Conservation (phyloP, 2,329 filamentous ascomycete species). For the Huntiella decipiens region DNA sequence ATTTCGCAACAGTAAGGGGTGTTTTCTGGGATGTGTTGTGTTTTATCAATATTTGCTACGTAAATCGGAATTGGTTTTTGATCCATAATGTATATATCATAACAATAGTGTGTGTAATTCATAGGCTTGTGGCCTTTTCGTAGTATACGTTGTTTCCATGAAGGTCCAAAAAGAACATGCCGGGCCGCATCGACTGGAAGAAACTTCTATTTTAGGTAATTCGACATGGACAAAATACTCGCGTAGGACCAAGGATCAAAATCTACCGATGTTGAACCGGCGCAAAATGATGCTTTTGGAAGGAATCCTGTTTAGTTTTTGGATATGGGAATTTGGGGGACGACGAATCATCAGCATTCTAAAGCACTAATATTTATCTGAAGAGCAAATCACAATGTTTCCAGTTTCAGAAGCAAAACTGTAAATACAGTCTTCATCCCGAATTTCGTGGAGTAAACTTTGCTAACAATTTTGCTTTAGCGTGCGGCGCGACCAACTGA, state of each 20-base stretch:
- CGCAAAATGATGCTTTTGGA: background rate
- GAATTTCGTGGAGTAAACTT: background rate
- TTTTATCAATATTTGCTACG: too few relatives aligned
- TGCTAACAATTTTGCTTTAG: slow-evolving; percentile 17
- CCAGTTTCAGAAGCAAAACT: slow-evolving; percentile 33
- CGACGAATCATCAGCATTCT: background rate
- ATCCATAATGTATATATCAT: too few relatives aligned
- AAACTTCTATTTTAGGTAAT: too few relatives aligned
- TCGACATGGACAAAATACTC: background rate
- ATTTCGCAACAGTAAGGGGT: too few relatives aligned
- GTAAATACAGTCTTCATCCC: slow-evolving; percentile 17
- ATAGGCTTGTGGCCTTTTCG: too few relatives aligned
- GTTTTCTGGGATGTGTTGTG: too few relatives aligned
- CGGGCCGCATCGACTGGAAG: background rate
- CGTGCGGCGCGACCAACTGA: slow-evolving; percentile 36
- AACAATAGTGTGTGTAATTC: too few relatives aligned
- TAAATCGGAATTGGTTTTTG: too few relatives aligned
- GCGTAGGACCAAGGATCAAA: background rate
- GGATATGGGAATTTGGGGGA: background rate
- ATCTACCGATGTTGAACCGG: background rate
- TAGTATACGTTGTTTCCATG: too few relatives aligned
- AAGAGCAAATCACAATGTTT: slow-evolving; percentile 23
- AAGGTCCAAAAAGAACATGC: background rate
- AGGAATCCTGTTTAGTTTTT: background rate
- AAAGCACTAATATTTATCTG: background rate